phyloP scores from a whole-genome alignment of 495 filamentous ascomycete genomes.

The Annulohypoxylon moriforme region DNA sequence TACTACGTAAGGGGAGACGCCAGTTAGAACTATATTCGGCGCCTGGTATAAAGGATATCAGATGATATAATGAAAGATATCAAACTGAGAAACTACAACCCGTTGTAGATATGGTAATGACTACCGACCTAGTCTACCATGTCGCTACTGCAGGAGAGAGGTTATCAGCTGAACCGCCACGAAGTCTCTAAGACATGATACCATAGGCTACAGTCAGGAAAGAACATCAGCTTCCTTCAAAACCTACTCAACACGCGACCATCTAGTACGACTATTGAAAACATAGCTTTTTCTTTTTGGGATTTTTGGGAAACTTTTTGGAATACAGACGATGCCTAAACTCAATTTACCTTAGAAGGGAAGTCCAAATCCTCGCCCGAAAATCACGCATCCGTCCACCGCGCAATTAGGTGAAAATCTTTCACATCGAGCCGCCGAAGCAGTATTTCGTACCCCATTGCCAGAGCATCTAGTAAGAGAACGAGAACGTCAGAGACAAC shows the following conservation, averaged over 20 bases:
- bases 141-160: neutral
- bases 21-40: slow-evolving; percentile 88
- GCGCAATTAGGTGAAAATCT: slow-evolving; percentile 39
- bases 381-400: slow-evolving; percentile 48
- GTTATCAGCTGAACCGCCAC: neutral
- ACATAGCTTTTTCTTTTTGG: slow-evolving; percentile 38
- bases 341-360: slow-evolving; percentile 63
- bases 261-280: slow-evolving; percentile 43
- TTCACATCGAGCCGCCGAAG: slow-evolving; percentile 51
- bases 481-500: slow-evolving; percentile 32
- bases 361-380: slow-evolving; percentile 57
- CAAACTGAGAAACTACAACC: slow-evolving; percentile 17
- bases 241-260: slow-evolving; percentile 10
- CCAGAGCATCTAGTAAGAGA: slow-evolving; percentile 38
- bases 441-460: slow-evolving; percentile 51
- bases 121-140: neutral
- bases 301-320: slow-evolving; percentile 49
- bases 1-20: slow-evolving; percentile 83
- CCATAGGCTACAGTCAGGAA: neutral
- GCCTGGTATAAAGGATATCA: slow-evolving; percentile 85
- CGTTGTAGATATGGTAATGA: neutral
- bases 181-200: neutral
- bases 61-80: slow-evolving; percentile 43
- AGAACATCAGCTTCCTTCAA: slow-evolving; percentile 2
- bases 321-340: slow-evolving; percentile 59